Evolutionary conservation across 2,329 filamentous ascomycete genomes (phyloP).

Genomic region (Aspergillus sergii): DNA sequence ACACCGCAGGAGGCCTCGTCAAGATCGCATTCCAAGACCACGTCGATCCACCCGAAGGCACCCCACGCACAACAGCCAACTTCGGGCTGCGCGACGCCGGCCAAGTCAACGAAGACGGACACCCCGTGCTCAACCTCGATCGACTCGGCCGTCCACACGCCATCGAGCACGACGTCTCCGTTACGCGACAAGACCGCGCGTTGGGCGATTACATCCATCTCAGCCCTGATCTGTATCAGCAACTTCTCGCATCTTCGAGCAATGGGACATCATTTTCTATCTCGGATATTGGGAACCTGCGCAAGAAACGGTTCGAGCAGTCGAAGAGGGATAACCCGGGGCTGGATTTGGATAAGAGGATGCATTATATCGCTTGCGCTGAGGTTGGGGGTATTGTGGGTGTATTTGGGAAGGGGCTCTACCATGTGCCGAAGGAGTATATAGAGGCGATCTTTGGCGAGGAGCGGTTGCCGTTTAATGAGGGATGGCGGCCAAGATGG

Average conservation of each 20-base stretch:
- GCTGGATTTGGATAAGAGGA: constrained; percentile 7
- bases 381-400: constrained; percentile 15
- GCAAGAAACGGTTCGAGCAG: constrained; percentile 15
- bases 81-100: constrained; percentile 16
- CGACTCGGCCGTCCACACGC: constrained; percentile 19
- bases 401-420: constrained; percentile 15
- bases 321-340: constrained; percentile 9
- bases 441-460: constrained; percentile 18
- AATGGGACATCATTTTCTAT: constrained; percentile 2
- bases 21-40: constrained; percentile 17
- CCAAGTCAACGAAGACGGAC: constrained; percentile 12
- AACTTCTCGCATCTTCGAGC: neutral
- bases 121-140: constrained; percentile 17
- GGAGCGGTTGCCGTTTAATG: constrained; percentile 19
- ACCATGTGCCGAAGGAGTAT: constrained; percentile 16
- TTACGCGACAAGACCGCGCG: constrained; percentile 20
- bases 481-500: constrained; percentile 19
- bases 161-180: constrained; percentile 21
- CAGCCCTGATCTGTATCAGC: constrained; percentile 8
- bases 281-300: constrained; percentile 10
- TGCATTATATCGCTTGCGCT: constrained; percentile 15
- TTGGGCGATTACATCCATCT: constrained; percentile 16
- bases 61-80: constrained; percentile 4
- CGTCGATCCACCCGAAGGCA: constrained; percentile 11
- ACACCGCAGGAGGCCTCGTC: constrained; percentile 8